These are phyloP conservation scores for Aspergillus tanneri DNA, from an alignment of 2,329 filamentous ascomycete genomes.

Conservation along the genomic window DNA sequence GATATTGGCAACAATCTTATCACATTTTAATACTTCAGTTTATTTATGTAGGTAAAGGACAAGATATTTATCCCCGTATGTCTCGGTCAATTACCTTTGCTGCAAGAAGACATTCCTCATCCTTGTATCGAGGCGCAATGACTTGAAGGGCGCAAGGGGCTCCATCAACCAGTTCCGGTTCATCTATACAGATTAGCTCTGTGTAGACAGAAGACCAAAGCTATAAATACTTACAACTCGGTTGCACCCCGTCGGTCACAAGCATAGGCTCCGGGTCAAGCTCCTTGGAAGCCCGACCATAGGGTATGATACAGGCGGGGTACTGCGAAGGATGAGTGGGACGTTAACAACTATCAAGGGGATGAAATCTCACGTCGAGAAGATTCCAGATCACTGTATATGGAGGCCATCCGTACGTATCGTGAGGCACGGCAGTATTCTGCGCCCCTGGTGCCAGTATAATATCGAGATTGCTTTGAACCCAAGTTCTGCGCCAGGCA, in stretches of 20 bases:
- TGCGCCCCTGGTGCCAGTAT: slow-evolving; percentile 52
- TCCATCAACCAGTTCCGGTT: slow-evolving; percentile 42
- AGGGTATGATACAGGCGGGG: slow-evolving; percentile 52
- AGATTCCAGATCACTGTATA: slow-evolving; percentile 56
- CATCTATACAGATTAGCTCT: slow-evolving; percentile 35
- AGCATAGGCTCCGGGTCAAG: slow-evolving; percentile 36
- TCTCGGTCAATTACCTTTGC: slow-evolving; percentile 32
- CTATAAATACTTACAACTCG: slow-evolving; percentile 24
- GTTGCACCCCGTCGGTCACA: slow-evolving; percentile 32
- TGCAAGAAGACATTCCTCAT: slow-evolving; percentile 47
- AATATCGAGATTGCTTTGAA: slow-evolving; percentile 49
- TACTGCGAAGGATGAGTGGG: slow-evolving; percentile 36
- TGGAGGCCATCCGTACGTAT: slow-evolving; percentile 38
- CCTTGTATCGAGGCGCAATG: slow-evolving; percentile 47
- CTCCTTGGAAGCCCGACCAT: slow-evolving; percentile 43
- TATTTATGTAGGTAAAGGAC: slow-evolving; percentile 2
- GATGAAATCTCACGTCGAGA: slow-evolving; percentile 46
- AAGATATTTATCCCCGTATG: too few relatives aligned
- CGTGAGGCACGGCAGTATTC: slow-evolving; percentile 53
- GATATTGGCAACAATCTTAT: too few relatives aligned
- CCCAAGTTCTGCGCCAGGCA: slow-evolving; percentile 45
- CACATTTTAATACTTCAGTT: too few relatives aligned
- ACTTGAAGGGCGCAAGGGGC: slow-evolving; percentile 51
- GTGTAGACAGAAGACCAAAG: not conserved
- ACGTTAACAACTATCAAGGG: not conserved